phyloP scores from a whole-genome alignment of 306 rosid species.

The Fragaria ananassa region DNA sequence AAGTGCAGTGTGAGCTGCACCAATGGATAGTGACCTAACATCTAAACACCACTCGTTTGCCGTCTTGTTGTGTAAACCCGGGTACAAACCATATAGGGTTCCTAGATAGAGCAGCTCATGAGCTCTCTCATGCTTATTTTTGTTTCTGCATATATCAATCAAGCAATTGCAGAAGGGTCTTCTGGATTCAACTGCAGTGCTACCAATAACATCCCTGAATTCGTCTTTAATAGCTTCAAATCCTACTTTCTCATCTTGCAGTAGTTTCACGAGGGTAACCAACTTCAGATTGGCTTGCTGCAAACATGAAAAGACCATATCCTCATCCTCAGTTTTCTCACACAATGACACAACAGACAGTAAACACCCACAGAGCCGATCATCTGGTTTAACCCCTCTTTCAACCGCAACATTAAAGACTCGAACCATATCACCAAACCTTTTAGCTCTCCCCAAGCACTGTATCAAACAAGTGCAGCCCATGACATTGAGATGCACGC shows the following conservation, averaged over 20 bases:
- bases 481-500: conserved; percentile 78
- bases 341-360: conserved; percentile 68
- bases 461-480: conserved; percentile 90
- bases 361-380: conserved; percentile 77
- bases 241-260: conserved; percentile 46
- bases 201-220: conserved; percentile 50
- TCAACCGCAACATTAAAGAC: conserved; percentile 54
- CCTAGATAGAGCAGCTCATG: conserved; percentile 92
- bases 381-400: conserved; percentile 72
- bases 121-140: conserved; percentile 60
- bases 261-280: conserved; percentile 45
- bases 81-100: conserved; percentile 79
- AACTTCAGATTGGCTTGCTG: conserved; percentile 68
- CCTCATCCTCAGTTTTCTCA: conserved; percentile 47
- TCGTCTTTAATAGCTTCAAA: conserved; percentile 68
- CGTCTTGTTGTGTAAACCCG: conserved; percentile 74
- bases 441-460: conserved; percentile 81
- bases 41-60: conserved; percentile 72
- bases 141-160: conserved; percentile 82
- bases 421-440: conserved; percentile 54
- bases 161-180: conserved; percentile 93
- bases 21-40: conserved; percentile 76
- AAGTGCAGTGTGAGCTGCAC: conserved; percentile 84
- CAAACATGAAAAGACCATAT: conserved; percentile 65
- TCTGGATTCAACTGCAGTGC: conserved; percentile 60